Percentiles rank a stretch among this genome's conserved stretches.
Conservation (phyloP, 2,329 filamentous ascomycete genomes). For the Xylaria sp. region DNA sequence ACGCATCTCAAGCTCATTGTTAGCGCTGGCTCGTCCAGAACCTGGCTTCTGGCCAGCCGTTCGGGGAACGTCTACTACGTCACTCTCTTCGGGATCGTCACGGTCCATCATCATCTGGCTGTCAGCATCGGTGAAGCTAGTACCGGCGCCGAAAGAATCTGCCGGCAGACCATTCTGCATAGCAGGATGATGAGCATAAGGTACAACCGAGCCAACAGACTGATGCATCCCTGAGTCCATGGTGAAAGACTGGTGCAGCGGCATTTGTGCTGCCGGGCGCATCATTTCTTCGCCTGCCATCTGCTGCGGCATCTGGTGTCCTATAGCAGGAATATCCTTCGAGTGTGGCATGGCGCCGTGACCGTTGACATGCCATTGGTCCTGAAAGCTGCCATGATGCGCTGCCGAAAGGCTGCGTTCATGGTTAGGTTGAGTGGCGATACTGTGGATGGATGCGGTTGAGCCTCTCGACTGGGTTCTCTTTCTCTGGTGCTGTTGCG, state of each 20-base stretch:
- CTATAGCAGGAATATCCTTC: slow-evolving; percentile 56
- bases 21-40: slow-evolving; percentile 75
- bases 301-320: slow-evolving; percentile 43
- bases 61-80: slow-evolving; percentile 59
- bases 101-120: slow-evolving; percentile 70
- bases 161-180: slow-evolving; percentile 64
- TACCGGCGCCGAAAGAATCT: slow-evolving; percentile 63
- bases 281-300: slow-evolving; percentile 70
- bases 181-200: slow-evolving; percentile 56
- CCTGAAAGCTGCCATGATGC: slow-evolving; percentile 56
- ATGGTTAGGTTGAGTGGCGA: slow-evolving; percentile 62
- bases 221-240: slow-evolving; percentile 63
- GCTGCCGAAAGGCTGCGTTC: slow-evolving; percentile 58
- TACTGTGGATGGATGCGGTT: slow-evolving; percentile 67
- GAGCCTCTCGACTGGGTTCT: slow-evolving; percentile 66
- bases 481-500: slow-evolving; percentile 57
- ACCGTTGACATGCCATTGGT: slow-evolving; percentile 62
- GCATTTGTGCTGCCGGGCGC: slow-evolving; percentile 67
- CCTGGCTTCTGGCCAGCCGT: slow-evolving; percentile 63
- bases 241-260: slow-evolving; percentile 60
- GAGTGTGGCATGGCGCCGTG: slow-evolving; percentile 52
- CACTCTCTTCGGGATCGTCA: slow-evolving; percentile 68
- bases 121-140: slow-evolving; percentile 68
- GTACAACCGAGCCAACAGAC: slow-evolving; percentile 58
- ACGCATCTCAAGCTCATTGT: slow-evolving; percentile 84